Conservation (phyloP, 805 yeast genomes). For the Myxozyma neglecta region DNA sequence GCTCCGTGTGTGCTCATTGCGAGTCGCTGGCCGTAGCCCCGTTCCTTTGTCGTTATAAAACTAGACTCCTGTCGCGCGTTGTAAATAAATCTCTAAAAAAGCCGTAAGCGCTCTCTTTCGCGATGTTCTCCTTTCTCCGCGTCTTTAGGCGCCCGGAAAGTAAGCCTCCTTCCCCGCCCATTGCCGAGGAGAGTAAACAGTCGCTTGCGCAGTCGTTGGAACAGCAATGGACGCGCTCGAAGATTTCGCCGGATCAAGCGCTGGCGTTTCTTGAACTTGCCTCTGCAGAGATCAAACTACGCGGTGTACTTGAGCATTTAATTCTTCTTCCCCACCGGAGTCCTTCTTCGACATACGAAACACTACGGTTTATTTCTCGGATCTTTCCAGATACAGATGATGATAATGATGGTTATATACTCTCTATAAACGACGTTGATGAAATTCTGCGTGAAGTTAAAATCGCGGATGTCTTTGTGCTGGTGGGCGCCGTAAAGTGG, state of each 20-base stretch:
- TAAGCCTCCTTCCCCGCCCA: background rate
- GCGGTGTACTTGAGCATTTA: constrained; percentile 72
- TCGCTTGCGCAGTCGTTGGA: background rate
- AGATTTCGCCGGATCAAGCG: constrained; percentile 39
- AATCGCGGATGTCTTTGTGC: constrained; percentile 56
- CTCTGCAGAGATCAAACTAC: constrained; percentile 68
- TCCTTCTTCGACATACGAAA: constrained; percentile 52
- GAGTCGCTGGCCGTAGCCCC: no score
- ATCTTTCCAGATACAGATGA: constrained; percentile 56
- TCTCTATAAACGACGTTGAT: constrained; percentile 42
- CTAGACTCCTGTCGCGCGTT: no score
- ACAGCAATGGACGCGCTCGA: constrained; percentile 12
- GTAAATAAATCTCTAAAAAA: no score
- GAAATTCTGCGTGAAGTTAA: constrained; percentile 49
- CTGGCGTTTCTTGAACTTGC: constrained; percentile 67
- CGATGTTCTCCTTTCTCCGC: background rate
- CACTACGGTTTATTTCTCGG: constrained; percentile 56
- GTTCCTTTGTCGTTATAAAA: no score
- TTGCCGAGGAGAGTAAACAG: no score
- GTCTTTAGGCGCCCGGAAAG: background rate
- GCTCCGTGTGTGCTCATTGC: no score
- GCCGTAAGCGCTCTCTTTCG: no score
- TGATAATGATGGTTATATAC: constrained; percentile 38
- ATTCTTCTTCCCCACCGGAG: constrained; percentile 77
- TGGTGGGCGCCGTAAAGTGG: constrained; percentile 74